A percentile compares a stretch with the other conserved stretches of the same genome.
These are phyloP conservation scores for Takakia lepidozioides DNA, from an alignment of 225 moss, liverwort and hornwort genomes.

Conservation along the genomic window DNA sequence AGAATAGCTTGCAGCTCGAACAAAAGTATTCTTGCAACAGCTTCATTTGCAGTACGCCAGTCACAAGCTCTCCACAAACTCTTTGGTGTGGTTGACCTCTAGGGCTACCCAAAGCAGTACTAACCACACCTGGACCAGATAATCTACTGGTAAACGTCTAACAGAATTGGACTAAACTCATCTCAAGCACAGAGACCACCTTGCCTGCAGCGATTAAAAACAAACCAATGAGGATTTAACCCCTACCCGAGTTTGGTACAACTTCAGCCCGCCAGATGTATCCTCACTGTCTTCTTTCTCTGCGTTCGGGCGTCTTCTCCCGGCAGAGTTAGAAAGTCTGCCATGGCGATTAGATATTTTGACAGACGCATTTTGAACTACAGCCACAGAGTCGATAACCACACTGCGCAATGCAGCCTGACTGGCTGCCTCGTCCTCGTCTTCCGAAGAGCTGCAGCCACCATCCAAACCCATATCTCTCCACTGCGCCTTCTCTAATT, in stretches of 20 bases:
- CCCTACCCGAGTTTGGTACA: conserved; percentile 77
- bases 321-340: too few relatives aligned
- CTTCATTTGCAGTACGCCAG: too few relatives aligned
- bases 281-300: conserved; percentile 28
- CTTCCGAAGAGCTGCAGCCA: conserved; percentile 41
- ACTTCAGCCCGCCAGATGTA: conserved; percentile 39
- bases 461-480: neutral
- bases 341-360: conserved; percentile 20
- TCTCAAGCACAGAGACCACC: neutral
- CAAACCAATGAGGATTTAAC: too few relatives aligned
- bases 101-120: too few relatives aligned
- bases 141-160: neutral
- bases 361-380: conserved; percentile 45
- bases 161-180: neutral
- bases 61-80: too few relatives aligned
- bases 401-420: conserved; percentile 63
- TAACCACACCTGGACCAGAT: too few relatives aligned
- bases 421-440: conserved; percentile 54
- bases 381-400: conserved; percentile 66
- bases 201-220: too few relatives aligned
- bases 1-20: too few relatives aligned
- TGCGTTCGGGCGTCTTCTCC: too few relatives aligned
- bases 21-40: too few relatives aligned
- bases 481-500: too few relatives aligned
- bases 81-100: neutral